Percentiles rank a stretch among this genome's conserved stretches.
phyloP scores from a whole-genome alignment of 2,329 filamentous ascomycete genomes.

The Colletotrichum lentis region DNA sequence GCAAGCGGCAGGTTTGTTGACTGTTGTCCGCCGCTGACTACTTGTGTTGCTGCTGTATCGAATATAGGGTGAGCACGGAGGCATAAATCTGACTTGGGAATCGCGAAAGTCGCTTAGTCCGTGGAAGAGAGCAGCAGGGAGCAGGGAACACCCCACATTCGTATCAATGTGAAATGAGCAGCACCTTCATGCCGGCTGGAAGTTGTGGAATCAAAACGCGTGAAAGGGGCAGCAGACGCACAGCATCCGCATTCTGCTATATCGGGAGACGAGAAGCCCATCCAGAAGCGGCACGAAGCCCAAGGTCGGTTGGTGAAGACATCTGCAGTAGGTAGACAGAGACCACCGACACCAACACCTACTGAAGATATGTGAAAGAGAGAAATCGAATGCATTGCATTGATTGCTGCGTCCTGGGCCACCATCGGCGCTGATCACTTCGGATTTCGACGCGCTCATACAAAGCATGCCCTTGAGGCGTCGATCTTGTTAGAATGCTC shows the following conservation, averaged over 20 bases:
- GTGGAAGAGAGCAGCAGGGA: conserved; percentile 6
- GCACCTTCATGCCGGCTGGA: neutral
- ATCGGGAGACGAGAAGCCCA: conserved; percentile 6
- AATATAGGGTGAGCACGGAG: neutral
- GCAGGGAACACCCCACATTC: conserved; percentile 9
- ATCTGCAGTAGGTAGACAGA: neutral
- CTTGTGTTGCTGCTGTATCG: neutral
- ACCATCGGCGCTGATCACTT: neutral
- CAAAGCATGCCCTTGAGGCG: too few species aligned
- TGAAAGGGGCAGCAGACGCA: conserved; percentile 3
- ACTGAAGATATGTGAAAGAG: too few species aligned
- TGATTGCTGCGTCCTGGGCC: too few species aligned
- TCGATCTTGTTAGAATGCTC: too few species aligned
- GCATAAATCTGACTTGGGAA: neutral
- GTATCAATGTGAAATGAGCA: neutral
- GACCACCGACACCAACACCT: neutral
- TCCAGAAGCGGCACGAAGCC: neutral
- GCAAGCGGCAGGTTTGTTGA: neutral
- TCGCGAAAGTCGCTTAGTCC: conserved; percentile 5
- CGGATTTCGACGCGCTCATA: neutral
- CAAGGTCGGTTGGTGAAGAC: neutral
- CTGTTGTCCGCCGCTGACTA: neutral
- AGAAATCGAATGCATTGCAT: neutral
- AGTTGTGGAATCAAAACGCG: conserved; percentile 1
- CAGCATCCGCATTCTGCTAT: conserved; percentile 5